Percentiles rank a stretch among this genome's conserved stretches.
Conservation (phyloP, 2,329 filamentous ascomycete species). For the Drechmeria coniospora region DNA sequence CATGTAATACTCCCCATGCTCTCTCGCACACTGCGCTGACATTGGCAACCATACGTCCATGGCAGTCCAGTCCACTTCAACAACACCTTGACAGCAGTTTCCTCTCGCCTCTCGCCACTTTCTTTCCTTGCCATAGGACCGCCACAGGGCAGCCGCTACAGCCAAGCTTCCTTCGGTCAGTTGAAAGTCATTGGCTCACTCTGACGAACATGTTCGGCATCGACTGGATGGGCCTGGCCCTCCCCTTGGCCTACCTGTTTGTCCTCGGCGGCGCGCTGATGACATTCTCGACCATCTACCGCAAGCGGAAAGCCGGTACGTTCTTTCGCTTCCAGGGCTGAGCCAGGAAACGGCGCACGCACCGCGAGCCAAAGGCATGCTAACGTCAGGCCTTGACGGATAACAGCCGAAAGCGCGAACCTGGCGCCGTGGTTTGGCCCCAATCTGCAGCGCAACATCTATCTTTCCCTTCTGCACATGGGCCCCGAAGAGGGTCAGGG, state of each 20-base stretch:
- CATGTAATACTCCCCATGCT: no score
- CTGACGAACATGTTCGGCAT: slow-evolving; percentile 20
- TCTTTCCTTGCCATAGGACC: background rate
- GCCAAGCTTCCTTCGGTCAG: background rate
- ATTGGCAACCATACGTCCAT: no score
- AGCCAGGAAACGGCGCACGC: no score
- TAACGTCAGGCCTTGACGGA: slow-evolving; percentile 7
- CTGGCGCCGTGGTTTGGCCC: slow-evolving; percentile 89
- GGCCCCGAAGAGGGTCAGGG: slow-evolving; percentile 45
- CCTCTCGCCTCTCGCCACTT: no score
- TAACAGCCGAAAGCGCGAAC: slow-evolving; percentile 57
- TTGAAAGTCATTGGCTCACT: no score
- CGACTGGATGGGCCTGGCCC: slow-evolving; percentile 71
- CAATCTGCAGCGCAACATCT: slow-evolving; percentile 86
- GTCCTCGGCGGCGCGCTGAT: slow-evolving; percentile 78
- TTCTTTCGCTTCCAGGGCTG: background rate
- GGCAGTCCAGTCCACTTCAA: no score
- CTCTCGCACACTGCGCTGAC: no score
- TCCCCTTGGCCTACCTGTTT: slow-evolving; percentile 79
- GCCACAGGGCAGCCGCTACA: background rate
- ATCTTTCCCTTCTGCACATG: slow-evolving; percentile 80
- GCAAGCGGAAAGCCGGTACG: slow-evolving; percentile 75
- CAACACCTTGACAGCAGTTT: no score
- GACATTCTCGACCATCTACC: slow-evolving; percentile 85
- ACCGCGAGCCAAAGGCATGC: slow-evolving; percentile 2